Percentiles rank a stretch among this genome's conserved stretches.
Evolutionary conservation across 2,329 filamentous ascomycete genomes (phyloP).

Genomic region (Leptographium galeiforme): DNA sequence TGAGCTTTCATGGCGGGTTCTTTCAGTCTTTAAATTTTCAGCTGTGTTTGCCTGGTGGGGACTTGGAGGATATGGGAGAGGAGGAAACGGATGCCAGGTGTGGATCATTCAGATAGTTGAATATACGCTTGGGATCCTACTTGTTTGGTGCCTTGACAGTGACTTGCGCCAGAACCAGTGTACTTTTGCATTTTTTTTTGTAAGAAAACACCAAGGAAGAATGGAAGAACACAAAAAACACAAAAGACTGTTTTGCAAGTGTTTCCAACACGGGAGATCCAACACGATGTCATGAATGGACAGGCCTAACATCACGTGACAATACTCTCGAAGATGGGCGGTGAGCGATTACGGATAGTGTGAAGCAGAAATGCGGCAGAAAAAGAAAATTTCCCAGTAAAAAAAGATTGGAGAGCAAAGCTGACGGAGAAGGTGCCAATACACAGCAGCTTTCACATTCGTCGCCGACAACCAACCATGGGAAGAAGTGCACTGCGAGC

Average conservation of each 20-base stretch:
- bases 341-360: neutral
- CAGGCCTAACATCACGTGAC: neutral
- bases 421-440: neutral
- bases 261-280: too few species aligned
- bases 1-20: neutral
- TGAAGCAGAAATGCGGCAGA: conserved; percentile 5
- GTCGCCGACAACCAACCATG: conserved; percentile 5
- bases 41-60: neutral
- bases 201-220: too few species aligned
- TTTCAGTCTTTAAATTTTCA: neutral
- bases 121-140: neutral
- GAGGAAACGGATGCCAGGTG: neutral
- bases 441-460: neutral
- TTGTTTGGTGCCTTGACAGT: too few species aligned
- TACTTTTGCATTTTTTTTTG: too few species aligned
- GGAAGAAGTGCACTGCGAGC: conserved; percentile 33
- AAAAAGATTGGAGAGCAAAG: neutral
- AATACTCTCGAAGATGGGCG: neutral
- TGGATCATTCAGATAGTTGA: neutral
- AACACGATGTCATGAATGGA: too few species aligned
- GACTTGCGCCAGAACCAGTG: too few species aligned
- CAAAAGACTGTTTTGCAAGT: too few species aligned
- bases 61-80: neutral
- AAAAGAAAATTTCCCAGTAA: conserved; percentile 8
- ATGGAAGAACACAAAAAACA: too few species aligned